phyloP scores from a whole-genome alignment of 805 yeast species.

The Metschnikowia colocasiae region DNA sequence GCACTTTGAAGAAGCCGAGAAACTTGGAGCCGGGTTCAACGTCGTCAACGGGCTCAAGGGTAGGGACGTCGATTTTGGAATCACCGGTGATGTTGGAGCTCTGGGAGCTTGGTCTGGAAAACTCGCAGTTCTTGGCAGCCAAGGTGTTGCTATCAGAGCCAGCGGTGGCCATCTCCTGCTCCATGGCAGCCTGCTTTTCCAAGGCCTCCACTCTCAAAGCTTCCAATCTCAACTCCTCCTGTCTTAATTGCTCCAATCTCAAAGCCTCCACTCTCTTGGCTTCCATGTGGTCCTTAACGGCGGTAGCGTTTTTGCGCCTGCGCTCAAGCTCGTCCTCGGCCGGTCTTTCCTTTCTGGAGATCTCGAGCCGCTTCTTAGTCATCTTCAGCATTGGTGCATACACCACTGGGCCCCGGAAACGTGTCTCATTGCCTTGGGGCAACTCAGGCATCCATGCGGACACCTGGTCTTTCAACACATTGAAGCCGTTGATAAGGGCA shows the following conservation, averaged over 20 bases:
- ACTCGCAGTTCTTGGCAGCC: neutral
- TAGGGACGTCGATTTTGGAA: neutral
- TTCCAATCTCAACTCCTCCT: neutral
- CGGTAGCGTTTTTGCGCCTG: neutral
- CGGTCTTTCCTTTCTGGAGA: slow-evolving; percentile 1
- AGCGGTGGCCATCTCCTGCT: too few species aligned
- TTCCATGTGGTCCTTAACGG: neutral
- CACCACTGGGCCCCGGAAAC: neutral
- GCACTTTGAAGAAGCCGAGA: neutral
- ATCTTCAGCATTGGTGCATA: slow-evolving; percentile 2
- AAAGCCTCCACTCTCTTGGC: neutral
- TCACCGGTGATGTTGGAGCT: neutral
- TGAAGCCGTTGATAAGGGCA: neutral
- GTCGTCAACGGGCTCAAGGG: neutral
- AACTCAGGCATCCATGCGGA: neutral
- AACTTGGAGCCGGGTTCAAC: neutral
- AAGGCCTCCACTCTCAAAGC: neutral
- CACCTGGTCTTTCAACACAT: neutral
- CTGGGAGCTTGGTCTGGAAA: neutral
- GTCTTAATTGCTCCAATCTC: neutral
- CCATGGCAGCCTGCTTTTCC: too few species aligned
- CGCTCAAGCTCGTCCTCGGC: neutral
- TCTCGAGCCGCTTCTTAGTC: slow-evolving; percentile 1
- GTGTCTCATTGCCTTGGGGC: neutral
- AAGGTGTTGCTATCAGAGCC: neutral